Evolutionary conservation across 495 filamentous ascomycete genomes (phyloP).

Genomic region (Hypoxylon lenormandii): DNA sequence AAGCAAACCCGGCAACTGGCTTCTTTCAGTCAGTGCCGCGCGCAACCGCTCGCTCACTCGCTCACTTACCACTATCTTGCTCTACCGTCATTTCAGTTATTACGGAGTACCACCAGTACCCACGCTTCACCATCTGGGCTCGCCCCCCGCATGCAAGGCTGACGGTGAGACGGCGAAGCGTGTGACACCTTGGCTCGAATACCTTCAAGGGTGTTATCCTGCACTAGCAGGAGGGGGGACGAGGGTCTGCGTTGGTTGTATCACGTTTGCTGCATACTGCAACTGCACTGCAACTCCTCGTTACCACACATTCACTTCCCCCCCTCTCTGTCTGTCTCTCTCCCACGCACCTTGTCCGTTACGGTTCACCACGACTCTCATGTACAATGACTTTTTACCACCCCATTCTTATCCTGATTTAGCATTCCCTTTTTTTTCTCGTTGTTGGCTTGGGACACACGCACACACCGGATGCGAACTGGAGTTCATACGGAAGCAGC

Average conservation of each 20-base stretch:
- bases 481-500: conserved; percentile 42
- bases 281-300: conserved; percentile 48
- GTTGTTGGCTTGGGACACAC: conserved; percentile 27
- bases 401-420: conserved; percentile 18
- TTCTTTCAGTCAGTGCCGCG: background rate
- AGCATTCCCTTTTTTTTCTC: conserved; percentile 30
- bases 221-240: background rate
- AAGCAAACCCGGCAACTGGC: background rate
- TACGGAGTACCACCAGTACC: conserved; percentile 33
- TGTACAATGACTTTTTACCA: conserved; percentile 15
- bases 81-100: conserved; percentile 30
- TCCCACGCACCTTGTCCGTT: conserved; percentile 36
- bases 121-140: conserved; percentile 18
- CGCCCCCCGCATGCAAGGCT: conserved; percentile 45
- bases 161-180: conserved; percentile 32
- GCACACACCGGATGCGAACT: conserved; percentile 40
- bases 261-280: conserved; percentile 45
- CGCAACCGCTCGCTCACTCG: conserved; percentile 3
- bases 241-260: conserved; percentile 45
- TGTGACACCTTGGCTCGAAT: conserved; percentile 21
- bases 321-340: no score
- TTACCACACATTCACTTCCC: conserved; percentile 36
- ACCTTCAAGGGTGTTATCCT: conserved; percentile 7
- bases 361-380: conserved; percentile 37
- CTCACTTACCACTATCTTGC: background rate